Base-by-base conservation (phyloP, 306 rosid genomes). In the Inga oerstediana region DNA sequence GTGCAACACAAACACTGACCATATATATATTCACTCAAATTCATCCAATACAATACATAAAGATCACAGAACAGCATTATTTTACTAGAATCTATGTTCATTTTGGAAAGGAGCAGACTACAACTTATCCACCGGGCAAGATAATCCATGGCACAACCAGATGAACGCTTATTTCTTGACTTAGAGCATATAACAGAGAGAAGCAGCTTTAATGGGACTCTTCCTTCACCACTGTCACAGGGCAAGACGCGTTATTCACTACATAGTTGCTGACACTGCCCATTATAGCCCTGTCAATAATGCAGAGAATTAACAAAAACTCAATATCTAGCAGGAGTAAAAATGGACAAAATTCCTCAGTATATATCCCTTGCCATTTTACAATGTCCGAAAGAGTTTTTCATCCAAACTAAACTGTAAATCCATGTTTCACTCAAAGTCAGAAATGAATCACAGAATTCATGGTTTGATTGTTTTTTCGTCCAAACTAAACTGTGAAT, bases 241-340 rank as follows among this genome's bases (percentile, higher is more conserved):
- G 95, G 48, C 98, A 93, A 0, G 87, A 9, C 17, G 91, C 98
- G 72, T 90, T 81, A 65, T 90, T 95, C 88, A 95, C 93, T 46
- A 93, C 94, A 30, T 80, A 74, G 88, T 92, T 92, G 91, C 98
- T 95, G 1, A 95, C 98, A 79, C 98, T 95, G 10, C 98, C 98
- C 91, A 95, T 44, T 43, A 91, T 74, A 45, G 72, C 91, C 88
- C 94, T 91, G 89, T 37, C 32, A 45, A 72, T n/a, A 22, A 70
- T 37, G 45, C 48, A 74, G 0, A 24, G 67, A 71, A 77, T 69
- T 24, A 75, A 78, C 51, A 46, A 3, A 20, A 75, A 58, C 32
- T 68, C 58, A 75, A 46, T 8, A 66, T 75, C 37, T 51, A 76
- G 37, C 0, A 32, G 17, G 67, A 24, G 16, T 64, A 15, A 64